These are phyloP conservation scores for Liquidambar formosana DNA, from an alignment of 164 flowering plant genomes.

Conservation along the genomic window DNA sequence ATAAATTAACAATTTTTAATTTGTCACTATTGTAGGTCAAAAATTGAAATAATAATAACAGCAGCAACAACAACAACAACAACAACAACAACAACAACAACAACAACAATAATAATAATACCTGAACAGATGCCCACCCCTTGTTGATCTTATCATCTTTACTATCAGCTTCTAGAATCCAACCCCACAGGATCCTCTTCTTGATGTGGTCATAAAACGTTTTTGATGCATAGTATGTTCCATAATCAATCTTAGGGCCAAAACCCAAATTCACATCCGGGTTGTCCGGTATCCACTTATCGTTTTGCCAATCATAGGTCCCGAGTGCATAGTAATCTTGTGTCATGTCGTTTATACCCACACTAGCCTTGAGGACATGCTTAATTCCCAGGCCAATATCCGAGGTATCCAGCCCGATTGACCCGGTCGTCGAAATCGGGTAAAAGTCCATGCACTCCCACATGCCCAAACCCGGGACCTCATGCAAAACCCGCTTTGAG, in stretches of 20 bases:
- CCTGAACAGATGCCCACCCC: conserved; percentile 69
- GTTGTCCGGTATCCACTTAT: conserved; percentile 56
- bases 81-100: too few species aligned
- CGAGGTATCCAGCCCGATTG: conserved; percentile 48
- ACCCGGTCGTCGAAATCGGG: conserved; percentile 40
- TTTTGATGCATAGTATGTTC: conserved; percentile 57
- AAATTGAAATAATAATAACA: too few species aligned
- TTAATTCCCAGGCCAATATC: conserved; percentile 44
- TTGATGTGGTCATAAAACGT: conserved; percentile 48
- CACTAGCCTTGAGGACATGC: conserved; percentile 56
- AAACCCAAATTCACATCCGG: conserved; percentile 51
- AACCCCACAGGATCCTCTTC: conserved; percentile 53
- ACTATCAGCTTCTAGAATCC: conserved; percentile 53
- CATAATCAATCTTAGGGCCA: conserved; percentile 49
- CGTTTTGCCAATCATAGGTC: conserved; percentile 27
- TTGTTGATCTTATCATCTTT: conserved; percentile 41
- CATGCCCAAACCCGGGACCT: conserved; percentile 61
- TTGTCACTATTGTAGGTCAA: too few species aligned
- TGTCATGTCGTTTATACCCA: conserved; percentile 54
- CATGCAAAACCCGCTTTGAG: conserved; percentile 34
- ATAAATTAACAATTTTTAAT: too few species aligned
- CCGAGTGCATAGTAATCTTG: conserved; percentile 53
- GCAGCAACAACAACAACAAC: too few species aligned
- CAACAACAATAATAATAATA: conserved; percentile 12
- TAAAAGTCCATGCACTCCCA: conserved; percentile 69